These are phyloP conservation scores for Chaetoceros muelleri DNA, from an alignment of 108 stramenopile genomes.

Conservation along the genomic window DNA sequence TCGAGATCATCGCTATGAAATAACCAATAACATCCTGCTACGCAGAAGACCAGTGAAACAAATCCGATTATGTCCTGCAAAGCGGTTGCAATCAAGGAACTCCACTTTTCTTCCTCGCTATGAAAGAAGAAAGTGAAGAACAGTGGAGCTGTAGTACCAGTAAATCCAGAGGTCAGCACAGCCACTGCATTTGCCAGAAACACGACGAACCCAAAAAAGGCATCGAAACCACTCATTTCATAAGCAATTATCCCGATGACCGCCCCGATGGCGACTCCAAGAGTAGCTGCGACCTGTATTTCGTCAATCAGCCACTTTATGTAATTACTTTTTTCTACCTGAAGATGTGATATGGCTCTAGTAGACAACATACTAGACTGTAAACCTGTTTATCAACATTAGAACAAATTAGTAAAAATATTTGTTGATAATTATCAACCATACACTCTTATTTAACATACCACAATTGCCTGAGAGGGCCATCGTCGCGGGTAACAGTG, in stretches of 20 bases:
- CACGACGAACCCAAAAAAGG: constrained; percentile 36
- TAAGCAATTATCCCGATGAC: constrained; percentile 30
- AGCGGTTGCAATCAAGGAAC: constrained; percentile 49
- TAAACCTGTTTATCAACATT: constrained; percentile 17
- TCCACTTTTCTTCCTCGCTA: constrained; percentile 46
- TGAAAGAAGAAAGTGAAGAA: constrained; percentile 42
- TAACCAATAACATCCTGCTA: no score
- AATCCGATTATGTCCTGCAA: constrained; percentile 57
- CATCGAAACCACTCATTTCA: constrained; percentile 30
- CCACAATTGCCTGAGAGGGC: constrained; percentile 63
- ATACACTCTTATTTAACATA: neutral
- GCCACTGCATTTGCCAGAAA: constrained; percentile 42
- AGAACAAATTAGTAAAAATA: neutral
- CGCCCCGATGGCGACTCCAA: constrained; percentile 36
- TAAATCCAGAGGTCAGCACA: constrained; percentile 41
- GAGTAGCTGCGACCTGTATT: constrained; percentile 33
- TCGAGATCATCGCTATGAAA: no score
- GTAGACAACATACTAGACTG: constrained; percentile 56
- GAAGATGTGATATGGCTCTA: constrained; percentile 36
- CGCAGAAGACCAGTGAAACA: constrained; percentile 64
- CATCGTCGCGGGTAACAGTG: constrained; percentile 37
- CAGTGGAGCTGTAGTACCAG: constrained; percentile 52
- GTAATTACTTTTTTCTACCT: constrained; percentile 28
- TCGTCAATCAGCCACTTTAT: constrained; percentile 41
- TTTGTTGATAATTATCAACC: neutral